phyloP scores from a whole-genome alignment of 2,329 filamentous ascomycete species.

The Phialemoniopsis sp. region DNA sequence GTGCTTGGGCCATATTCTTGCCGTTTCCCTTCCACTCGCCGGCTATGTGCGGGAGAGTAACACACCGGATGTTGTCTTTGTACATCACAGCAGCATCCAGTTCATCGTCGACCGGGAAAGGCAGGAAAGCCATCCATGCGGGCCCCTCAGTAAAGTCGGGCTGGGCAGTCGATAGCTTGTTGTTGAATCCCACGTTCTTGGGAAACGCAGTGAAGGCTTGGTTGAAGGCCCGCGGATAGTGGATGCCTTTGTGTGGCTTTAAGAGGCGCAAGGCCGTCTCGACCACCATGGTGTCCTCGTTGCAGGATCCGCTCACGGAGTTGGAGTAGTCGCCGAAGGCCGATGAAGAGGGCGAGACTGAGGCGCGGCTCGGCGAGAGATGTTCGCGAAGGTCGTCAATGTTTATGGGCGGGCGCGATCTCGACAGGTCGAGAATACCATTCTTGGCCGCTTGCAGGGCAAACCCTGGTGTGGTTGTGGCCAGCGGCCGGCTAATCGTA shows the following conservation, averaged over 20 bases:
- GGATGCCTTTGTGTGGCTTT: slow-evolving; percentile 9
- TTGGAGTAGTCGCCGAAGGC: slow-evolving; percentile 7
- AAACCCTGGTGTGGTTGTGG: slow-evolving; percentile 8
- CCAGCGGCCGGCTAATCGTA: slow-evolving; percentile 3
- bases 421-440: slow-evolving; percentile 7
- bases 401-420: slow-evolving; percentile 14
- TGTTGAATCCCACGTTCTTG: slow-evolving; percentile 18
- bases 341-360: slow-evolving; percentile 9
- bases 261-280: slow-evolving; percentile 10
- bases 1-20: slow-evolving; percentile 10
- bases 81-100: slow-evolving; percentile 11
- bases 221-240: slow-evolving; percentile 6
- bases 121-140: slow-evolving; percentile 9
- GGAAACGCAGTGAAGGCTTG: slow-evolving; percentile 15
- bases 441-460: slow-evolving; percentile 9
- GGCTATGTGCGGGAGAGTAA: slow-evolving; percentile 20
- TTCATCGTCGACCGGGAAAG: slow-evolving; percentile 10
- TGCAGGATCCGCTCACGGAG: slow-evolving; percentile 4
- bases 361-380: slow-evolving; percentile 4
- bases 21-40: slow-evolving; percentile 15
- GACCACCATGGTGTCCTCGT: slow-evolving; percentile 11
- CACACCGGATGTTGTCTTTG: slow-evolving; percentile 6
- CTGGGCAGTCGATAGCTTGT: slow-evolving; percentile 17
- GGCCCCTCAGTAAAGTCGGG: slow-evolving; percentile 21
- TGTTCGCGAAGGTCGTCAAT: slow-evolving; percentile 9